Base-by-base conservation (phyloP, 2,329 filamentous ascomycete genomes). In the Epichloe uncinata region DNA sequence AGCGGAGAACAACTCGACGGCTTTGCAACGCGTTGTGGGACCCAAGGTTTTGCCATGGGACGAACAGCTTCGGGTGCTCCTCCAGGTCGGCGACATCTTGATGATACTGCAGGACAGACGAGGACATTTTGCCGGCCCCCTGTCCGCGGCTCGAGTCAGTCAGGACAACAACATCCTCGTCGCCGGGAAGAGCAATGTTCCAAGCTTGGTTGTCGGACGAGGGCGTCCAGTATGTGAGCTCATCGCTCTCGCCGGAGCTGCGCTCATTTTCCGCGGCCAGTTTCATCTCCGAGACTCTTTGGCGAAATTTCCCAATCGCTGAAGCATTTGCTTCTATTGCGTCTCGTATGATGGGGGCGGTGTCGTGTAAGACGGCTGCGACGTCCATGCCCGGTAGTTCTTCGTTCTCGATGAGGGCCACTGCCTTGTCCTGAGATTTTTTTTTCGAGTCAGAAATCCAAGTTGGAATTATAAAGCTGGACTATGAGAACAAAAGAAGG, bases 1-100 rank as follows among this genome's bases (percentile, higher is more conserved):
- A 58, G 9, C 44, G 35, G 0, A 66, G 34, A 0, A 63, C 7
- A 0, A 65, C 53, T 0, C 61, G 56, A 0, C 63, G 60, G 8
- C 57, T 58, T 9, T 49, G 18, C 6, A 43, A 8, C 0, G 9
- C 6, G 16, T 11, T 15, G 15, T 1, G 8, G 5, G n/a, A 2
- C 1, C 16, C 30, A 3, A 3, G 5, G 37, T 15, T 15, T 16
- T n/a, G 4, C 20, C 15, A 15, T 8, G 48, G 34, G 3, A 50
- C 34, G 43, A 43, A 51, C 5, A 56, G 13, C 2, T 6, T 20
- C 6, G 53, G 54, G 26, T 30, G 26, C 15, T 15, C 42, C 13
- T 16, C 11, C 47, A 49, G 3, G 8, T 30, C 11, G 22, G n/a
- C 2, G 9, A 51, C 40, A 8, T 55, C 53, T 2, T 36, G 15